These are phyloP conservation scores for Galerina marginata DNA, from an alignment of 768 basidiomycete species.

Conservation along the genomic window DNA sequence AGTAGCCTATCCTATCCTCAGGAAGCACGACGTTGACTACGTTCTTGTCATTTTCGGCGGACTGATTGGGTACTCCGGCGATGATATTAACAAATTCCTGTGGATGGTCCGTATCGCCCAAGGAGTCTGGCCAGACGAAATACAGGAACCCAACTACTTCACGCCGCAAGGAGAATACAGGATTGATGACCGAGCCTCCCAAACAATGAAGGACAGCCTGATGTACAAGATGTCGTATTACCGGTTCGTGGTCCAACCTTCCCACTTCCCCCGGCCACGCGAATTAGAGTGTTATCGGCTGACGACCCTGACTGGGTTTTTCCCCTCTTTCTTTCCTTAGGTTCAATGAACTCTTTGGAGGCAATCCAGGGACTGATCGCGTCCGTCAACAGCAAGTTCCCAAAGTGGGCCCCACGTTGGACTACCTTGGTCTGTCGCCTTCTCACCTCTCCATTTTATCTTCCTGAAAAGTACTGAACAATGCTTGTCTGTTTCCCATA, in stretches of 20 bases:
- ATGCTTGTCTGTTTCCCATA: conserved; percentile 12
- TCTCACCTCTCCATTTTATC: not conserved
- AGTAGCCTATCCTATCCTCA: conserved; percentile 94
- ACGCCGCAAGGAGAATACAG: conserved; percentile 92
- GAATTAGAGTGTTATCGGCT: conserved; percentile 10
- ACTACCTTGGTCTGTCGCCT: conserved; percentile 76
- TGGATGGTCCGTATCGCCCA: conserved; percentile 98
- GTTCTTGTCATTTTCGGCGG: conserved; percentile 98
- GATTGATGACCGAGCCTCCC: conserved; percentile 83
- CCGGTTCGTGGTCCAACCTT: conserved; percentile 50
- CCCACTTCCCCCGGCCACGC: not conserved
- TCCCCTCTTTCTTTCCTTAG: conserved; percentile 39
- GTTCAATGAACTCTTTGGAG: conserved; percentile 87
- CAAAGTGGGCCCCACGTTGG: conserved; percentile 75
- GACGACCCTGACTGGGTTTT: not conserved
- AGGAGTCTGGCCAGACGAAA: conserved; percentile 98
- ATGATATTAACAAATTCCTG: conserved; percentile 99
- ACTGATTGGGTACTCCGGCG: conserved; percentile 94
- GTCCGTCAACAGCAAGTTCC: conserved; percentile 91
- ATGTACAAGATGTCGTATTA: conserved; percentile 99
- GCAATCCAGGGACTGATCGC: conserved; percentile 73
- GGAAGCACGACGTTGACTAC: conserved; percentile 97
- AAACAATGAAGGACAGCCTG: conserved; percentile 91
- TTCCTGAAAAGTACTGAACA: conserved; percentile 8
- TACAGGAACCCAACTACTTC: conserved; percentile 95